Percentiles rank a stretch among this genome's conserved stretches.
These are phyloP conservation scores for Salicornia ramosissima DNA, from an alignment of 148 eudicot genomes.

Conservation along the genomic window DNA sequence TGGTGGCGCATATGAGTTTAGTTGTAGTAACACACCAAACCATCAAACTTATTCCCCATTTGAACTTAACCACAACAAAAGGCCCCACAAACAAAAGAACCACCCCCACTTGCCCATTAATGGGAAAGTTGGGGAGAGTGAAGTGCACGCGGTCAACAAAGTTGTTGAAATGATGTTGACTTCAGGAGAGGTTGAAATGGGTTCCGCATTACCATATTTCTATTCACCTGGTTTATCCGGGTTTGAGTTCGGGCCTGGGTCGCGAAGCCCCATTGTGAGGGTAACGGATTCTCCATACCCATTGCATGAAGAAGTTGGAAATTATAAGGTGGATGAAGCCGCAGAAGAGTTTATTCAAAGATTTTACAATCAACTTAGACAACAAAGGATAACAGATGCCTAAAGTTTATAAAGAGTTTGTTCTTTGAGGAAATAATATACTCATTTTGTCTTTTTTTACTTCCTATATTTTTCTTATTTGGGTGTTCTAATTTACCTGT, in stretches of 20 bases:
- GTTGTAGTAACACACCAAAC: slow-evolving; percentile 72
- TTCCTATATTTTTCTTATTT: too few relatives aligned
- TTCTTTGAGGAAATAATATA: too few relatives aligned
- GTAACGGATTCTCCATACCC: slow-evolving; percentile 78
- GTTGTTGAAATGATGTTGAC: slow-evolving; percentile 41
- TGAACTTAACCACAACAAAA: slow-evolving; percentile 6
- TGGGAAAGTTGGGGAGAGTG: slow-evolving; percentile 11
- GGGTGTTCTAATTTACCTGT: too few relatives aligned
- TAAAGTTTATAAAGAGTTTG: slow-evolving; percentile 14
- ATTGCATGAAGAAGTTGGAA: slow-evolving; percentile 28
- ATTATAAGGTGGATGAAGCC: slow-evolving; percentile 54
- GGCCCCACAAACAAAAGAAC: neutral
- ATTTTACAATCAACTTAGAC: slow-evolving; percentile 57
- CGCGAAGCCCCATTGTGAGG: slow-evolving; percentile 49
- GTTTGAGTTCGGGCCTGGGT: slow-evolving; percentile 33
- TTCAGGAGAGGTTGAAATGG: slow-evolving; percentile 14
- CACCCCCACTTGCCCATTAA: neutral
- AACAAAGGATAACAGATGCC: slow-evolving; percentile 30
- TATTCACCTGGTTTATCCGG: slow-evolving; percentile 54
- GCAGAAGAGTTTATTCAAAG: slow-evolving; percentile 70
- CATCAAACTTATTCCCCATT: slow-evolving; percentile 15
- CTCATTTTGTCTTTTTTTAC: too few relatives aligned
- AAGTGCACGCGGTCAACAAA: slow-evolving; percentile 25
- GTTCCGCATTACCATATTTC: neutral
- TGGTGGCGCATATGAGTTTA: slow-evolving; percentile 70